A percentile compares a stretch with the other conserved stretches of the same genome.
phyloP scores from a whole-genome alignment of 2,329 filamentous ascomycete genomes.

The Colletotrichum lindemuthianum region DNA sequence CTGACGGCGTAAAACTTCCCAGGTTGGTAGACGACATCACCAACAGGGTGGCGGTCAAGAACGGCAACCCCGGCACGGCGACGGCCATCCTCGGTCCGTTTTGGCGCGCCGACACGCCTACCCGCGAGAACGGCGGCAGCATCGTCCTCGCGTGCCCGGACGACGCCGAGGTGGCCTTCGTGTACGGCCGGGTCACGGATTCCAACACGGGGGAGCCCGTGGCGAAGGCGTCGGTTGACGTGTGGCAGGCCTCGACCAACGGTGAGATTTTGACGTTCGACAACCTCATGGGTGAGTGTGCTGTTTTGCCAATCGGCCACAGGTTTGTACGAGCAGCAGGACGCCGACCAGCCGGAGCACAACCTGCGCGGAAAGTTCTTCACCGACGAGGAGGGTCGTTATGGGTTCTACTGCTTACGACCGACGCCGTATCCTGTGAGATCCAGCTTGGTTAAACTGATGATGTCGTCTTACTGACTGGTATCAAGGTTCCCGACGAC shows the following conservation, averaged over 20 bases:
- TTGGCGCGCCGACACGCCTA: slow-evolving; percentile 78
- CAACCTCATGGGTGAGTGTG: too few relatives aligned
- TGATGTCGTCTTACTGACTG: neutral
- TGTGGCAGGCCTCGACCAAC: slow-evolving; percentile 85
- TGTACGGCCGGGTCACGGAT: slow-evolving; percentile 70
- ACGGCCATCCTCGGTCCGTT: slow-evolving; percentile 88
- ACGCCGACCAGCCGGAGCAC: slow-evolving; percentile 68
- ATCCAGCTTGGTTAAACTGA: neutral
- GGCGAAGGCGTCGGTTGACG: slow-evolving; percentile 73
- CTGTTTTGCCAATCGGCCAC: slow-evolving; percentile 19
- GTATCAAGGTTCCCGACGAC: slow-evolving; percentile 50
- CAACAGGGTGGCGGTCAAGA: slow-evolving; percentile 66
- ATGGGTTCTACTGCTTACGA: slow-evolving; percentile 65
- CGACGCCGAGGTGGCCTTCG: slow-evolving; percentile 64
- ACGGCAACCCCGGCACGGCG: slow-evolving; percentile 66
- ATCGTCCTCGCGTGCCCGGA: slow-evolving; percentile 67
- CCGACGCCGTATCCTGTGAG: slow-evolving; percentile 57
- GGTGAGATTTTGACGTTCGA: slow-evolving; percentile 46
- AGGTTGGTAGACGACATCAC: slow-evolving; percentile 84
- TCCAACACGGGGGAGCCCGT: slow-evolving; percentile 72
- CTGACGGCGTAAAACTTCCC: neutral
- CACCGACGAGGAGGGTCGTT: slow-evolving; percentile 70
- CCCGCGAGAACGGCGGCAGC: slow-evolving; percentile 73
- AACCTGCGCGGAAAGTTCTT: slow-evolving; percentile 75
- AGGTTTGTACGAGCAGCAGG: slow-evolving; percentile 69